Evolutionary conservation across 176 grass and related monocot species (phyloP).

Genomic region (Musa schizocarpa): DNA sequence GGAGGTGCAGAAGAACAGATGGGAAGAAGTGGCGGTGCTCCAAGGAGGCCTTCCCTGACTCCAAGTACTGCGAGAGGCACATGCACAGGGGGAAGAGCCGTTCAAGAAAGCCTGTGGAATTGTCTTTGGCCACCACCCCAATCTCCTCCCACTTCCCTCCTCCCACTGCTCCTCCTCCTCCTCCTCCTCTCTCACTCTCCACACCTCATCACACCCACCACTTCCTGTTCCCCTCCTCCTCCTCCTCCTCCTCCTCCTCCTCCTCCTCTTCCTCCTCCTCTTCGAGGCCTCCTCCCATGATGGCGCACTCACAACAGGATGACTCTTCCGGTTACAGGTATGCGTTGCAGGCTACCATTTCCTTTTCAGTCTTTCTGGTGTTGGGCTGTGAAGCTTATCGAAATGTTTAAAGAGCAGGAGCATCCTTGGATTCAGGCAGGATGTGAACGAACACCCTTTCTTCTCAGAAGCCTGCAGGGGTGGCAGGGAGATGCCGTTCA

Average conservation of each 20-base stretch:
- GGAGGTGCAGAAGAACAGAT: conserved; percentile 38
- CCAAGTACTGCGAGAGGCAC: conserved; percentile 42
- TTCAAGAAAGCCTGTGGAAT: conserved; percentile 55
- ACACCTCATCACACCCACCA: conserved; percentile 9
- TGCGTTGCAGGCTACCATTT: background rate
- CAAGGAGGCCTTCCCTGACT: conserved; percentile 31
- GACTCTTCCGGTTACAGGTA: conserved; percentile 12
- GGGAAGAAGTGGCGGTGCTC: conserved; percentile 50
- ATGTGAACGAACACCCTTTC: conserved; percentile 17
- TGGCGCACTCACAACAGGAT: background rate
- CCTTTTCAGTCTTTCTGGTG: background rate
- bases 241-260: conserved; percentile 12
- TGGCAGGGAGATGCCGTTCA: background rate
- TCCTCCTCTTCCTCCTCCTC: conserved; percentile 5
- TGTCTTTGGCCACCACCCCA: conserved; percentile 34
- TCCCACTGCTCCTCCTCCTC: conserved; percentile 2
- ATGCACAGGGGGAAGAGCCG: conserved; percentile 44
- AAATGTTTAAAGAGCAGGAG: conserved; percentile 3
- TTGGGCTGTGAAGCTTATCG: background rate
- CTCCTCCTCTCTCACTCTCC: conserved; percentile 1
- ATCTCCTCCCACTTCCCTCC: conserved; percentile 1
- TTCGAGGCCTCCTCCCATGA: background rate
- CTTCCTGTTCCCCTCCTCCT: background rate
- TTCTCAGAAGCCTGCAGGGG: background rate
- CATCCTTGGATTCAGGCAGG: conserved; percentile 16